Evolutionary conservation across 768 basidiomycete genomes (phyloP), one percentile per base, ranked within the genome.

Genomic region (Mycena vitilis): DNA sequence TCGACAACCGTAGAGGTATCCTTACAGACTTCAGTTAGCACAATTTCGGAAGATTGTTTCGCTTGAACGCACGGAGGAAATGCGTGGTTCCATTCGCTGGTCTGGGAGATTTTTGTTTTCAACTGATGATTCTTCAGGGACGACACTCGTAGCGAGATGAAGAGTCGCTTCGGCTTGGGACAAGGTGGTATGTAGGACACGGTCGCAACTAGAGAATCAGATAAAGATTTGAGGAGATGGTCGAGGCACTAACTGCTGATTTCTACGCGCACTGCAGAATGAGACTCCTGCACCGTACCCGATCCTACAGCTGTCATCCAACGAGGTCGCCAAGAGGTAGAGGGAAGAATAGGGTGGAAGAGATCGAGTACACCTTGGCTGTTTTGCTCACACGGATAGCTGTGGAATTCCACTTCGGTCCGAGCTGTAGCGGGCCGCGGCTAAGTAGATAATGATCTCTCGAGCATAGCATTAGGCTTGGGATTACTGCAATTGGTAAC

Each of bases 41-140:
- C 22, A 2, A 15, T 8, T 12, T 20, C 5, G 20, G 30, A 1
- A 11, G 8, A 6, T 36, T 7, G 30, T 47, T 8, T 18, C 13
- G 1, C 11, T 25, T 11, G 34, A 5, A 18, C 59, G 2, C 30
- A 62, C 60, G 23, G 10, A 5, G 38, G 60, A 22, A 62, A 53
- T 8, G 22, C 34, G 44, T 62, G 42, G 36, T 62, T 62, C 60
- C 51, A 62, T 52, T 30, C 16, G 1, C 38, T 40, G 9, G 38
- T 53, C 44, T 25, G 23, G 15, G 51, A 53, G 13, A 23, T 23
- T n/a, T 53, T 34, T 5, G 51, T 53, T 1, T 45, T 18, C 16
- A 15, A 18, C 4, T 16, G 44, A 20, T 20, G 13, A 18, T 16
- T 45, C 6, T 18, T 45, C 15, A 45, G 44, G 7, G 44, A 16